These are phyloP conservation scores for Aureoboletus auriporus DNA, from an alignment of 768 basidiomycete species.

Conservation along the genomic window DNA sequence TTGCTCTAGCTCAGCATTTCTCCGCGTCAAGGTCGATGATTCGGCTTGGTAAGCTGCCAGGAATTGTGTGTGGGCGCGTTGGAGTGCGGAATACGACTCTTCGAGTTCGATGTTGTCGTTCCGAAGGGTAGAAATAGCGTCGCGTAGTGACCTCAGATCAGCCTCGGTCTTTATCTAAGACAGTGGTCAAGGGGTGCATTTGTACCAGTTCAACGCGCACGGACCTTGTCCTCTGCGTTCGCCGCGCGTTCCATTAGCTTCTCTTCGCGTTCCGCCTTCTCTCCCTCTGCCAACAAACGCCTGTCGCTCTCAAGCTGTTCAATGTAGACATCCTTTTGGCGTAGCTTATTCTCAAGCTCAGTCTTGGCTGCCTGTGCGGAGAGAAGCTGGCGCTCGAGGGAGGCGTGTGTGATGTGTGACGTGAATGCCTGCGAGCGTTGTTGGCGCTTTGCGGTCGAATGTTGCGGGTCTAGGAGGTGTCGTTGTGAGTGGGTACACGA, in stretches of 20 bases:
- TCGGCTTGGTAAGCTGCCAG: constrained; percentile 49
- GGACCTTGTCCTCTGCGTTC: constrained; percentile 58
- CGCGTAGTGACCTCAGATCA: constrained; percentile 51
- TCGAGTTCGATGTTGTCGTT: constrained; percentile 60
- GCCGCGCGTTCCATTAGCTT: constrained; percentile 54
- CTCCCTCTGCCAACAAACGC: constrained; percentile 63
- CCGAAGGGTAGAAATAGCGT: constrained; percentile 43
- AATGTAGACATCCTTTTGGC: constrained; percentile 59
- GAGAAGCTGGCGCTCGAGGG: constrained; percentile 65
- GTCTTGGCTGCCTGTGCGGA: constrained; percentile 56
- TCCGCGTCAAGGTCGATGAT: constrained; percentile 44
- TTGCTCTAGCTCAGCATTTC: constrained; percentile 43
- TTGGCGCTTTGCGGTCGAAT: constrained; percentile 63
- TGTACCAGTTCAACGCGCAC: constrained; percentile 14
- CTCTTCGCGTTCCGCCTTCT: constrained; percentile 64
- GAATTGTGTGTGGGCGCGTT: constrained; percentile 46
- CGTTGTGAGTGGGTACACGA: background rate
- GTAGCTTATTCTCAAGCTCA: constrained; percentile 64
- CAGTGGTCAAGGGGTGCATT: background rate
- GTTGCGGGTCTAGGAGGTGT: constrained; percentile 50
- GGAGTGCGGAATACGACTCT: constrained; percentile 48
- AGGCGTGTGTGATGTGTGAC: constrained; percentile 55
- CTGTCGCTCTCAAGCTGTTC: constrained; percentile 70
- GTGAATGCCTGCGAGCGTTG: constrained; percentile 61
- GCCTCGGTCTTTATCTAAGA: constrained; percentile 45